phyloP scores from a whole-genome alignment of 495 filamentous ascomycete species.

The Venustampulla echinocandica region DNA sequence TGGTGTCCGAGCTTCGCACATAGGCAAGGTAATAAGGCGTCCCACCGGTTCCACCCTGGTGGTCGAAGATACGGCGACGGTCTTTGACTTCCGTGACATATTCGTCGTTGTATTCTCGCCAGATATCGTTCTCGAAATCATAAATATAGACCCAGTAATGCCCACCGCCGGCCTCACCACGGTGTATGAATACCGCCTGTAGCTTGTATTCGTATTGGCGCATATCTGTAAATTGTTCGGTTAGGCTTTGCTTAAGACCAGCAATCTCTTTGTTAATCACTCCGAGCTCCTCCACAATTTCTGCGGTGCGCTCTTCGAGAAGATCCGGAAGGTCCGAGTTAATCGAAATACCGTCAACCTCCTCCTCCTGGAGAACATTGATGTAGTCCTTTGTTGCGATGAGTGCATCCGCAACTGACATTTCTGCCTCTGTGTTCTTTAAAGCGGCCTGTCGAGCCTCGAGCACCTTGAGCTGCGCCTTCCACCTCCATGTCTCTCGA shows the following conservation, averaged over 20 bases:
- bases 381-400: conserved; percentile 21
- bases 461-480: conserved; percentile 46
- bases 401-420: conserved; percentile 22
- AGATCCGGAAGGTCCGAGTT: conserved; percentile 14
- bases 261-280: conserved; percentile 14
- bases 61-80: conserved; percentile 54
- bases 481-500: conserved; percentile 64
- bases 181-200: conserved; percentile 87
- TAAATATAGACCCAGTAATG: conserved; percentile 98
- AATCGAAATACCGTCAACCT: conserved; percentile 18
- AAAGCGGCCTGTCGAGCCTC: conserved; percentile 20
- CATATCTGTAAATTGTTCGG: conserved; percentile 52
- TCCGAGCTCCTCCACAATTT: conserved; percentile 19
- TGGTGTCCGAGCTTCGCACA: conserved; percentile 54
- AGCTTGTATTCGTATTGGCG: conserved; percentile 65
- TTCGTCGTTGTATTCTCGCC: conserved; percentile 93
- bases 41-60: conserved; percentile 44
- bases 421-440: conserved; percentile 5
- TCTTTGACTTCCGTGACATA: conserved; percentile 61
- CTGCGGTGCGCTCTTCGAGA: conserved; percentile 17
- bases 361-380: conserved; percentile 19
- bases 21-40: conserved; percentile 91
- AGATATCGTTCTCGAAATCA: conserved; percentile 71
- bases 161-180: conserved; percentile 55
- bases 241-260: conserved; percentile 30